Evolutionary conservation across 768 basidiomycete genomes (phyloP).

Genomic region (Filobasidium floriforme): DNA sequence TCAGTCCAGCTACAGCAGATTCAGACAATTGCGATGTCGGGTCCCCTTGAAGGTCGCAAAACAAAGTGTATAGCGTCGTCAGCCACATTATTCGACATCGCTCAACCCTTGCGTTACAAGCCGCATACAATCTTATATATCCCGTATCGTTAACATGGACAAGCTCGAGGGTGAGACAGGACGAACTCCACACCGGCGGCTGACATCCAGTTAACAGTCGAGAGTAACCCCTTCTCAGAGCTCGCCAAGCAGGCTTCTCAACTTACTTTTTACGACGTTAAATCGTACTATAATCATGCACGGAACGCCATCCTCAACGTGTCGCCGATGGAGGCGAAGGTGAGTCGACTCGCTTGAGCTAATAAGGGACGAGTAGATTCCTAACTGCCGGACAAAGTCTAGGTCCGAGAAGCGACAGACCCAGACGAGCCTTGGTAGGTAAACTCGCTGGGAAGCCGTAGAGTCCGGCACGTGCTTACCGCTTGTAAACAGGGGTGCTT

Average conservation of each 20-base stretch:
- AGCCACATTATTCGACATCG: too few relatives aligned
- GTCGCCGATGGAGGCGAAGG: constrained; percentile 90
- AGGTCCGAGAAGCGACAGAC: constrained; percentile 86
- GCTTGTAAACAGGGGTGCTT: constrained; percentile 68
- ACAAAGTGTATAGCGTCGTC: too few relatives aligned
- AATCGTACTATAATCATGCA: constrained; percentile 92
- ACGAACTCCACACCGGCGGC: too few relatives aligned
- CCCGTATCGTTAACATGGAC: neutral
- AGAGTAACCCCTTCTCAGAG: constrained; percentile 22
- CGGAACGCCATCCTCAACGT: constrained; percentile 95
- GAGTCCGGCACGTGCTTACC: neutral
- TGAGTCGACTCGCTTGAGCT: neutral
- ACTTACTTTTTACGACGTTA: constrained; percentile 86
- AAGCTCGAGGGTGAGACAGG: neutral
- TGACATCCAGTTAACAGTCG: neutral
- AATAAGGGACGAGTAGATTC: neutral
- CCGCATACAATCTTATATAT: too few relatives aligned
- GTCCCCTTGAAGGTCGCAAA: too few relatives aligned
- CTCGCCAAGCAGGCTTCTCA: constrained; percentile 69
- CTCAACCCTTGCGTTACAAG: too few relatives aligned
- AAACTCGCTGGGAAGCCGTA: neutral
- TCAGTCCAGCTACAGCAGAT: too few relatives aligned
- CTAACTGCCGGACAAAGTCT: neutral
- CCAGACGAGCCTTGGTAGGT: constrained; percentile 84
- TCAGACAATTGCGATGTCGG: too few relatives aligned